phyloP scores from a whole-genome alignment of 345 rosid genomes.

The Hypericum perforatum region DNA sequence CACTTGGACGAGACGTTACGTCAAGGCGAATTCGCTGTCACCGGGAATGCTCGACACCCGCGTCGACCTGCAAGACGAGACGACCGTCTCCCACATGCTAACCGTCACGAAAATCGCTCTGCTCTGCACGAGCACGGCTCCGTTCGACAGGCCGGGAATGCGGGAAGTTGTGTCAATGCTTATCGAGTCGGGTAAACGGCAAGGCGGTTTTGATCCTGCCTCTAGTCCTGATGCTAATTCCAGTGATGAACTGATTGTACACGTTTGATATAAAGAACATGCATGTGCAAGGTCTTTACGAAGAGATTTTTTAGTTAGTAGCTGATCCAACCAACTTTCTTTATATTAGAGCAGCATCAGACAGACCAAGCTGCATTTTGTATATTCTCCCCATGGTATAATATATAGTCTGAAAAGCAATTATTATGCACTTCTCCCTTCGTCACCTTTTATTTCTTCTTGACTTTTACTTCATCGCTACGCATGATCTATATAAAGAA shows the following conservation, averaged over 20 bases:
- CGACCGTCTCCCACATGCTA: conserved; percentile 54
- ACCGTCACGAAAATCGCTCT: conserved; percentile 64
- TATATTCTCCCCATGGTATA: no score
- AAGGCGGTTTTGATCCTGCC: conserved; percentile 30
- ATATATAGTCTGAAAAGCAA: no score
- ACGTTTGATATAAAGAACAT: neutral
- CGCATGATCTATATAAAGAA: no score
- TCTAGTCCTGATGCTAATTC: conserved; percentile 15
- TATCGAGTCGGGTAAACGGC: conserved; percentile 41
- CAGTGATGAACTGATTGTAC: conserved; percentile 17
- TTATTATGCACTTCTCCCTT: no score
- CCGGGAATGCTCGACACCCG: conserved; percentile 52
- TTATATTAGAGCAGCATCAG: no score
- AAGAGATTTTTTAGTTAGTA: no score
- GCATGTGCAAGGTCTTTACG: no score
- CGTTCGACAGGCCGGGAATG: conserved; percentile 75
- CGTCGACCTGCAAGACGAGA: conserved; percentile 42
- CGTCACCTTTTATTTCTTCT: no score
- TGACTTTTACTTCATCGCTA: no score
- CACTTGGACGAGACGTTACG: conserved; percentile 18
- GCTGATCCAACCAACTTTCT: no score
- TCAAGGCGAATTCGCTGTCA: conserved; percentile 41
- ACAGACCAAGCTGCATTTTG: no score
- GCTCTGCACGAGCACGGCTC: conserved; percentile 59
- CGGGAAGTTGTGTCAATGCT: conserved; percentile 70